A percentile compares a stretch with the other conserved stretches of the same genome.
phyloP scores from a whole-genome alignment of 202 grass and related monocot genomes.

The Hordeum pubiflorum region DNA sequence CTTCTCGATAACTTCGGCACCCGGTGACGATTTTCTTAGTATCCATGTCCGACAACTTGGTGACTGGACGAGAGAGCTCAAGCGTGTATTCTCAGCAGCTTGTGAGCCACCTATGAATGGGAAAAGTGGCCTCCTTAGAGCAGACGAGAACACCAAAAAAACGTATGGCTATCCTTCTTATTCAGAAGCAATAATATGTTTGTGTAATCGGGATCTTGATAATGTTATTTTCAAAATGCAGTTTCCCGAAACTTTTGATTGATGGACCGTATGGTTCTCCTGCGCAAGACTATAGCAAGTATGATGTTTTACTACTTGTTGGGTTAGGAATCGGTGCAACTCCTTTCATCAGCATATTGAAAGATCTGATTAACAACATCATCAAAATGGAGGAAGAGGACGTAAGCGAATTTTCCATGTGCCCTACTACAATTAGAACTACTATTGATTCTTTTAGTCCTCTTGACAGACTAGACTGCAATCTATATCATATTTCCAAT shows the following conservation, averaged over 20 bases:
- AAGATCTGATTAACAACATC: constrained; percentile 86
- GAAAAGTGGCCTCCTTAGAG: constrained; percentile 89
- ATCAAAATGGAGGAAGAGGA: constrained; percentile 86
- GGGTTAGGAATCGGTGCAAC: constrained; percentile 88
- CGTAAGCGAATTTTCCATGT: constrained; percentile 30
- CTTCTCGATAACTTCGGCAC: constrained; percentile 96
- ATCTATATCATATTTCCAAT: background rate
- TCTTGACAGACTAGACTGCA: constrained; percentile 5
- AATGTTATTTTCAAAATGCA: constrained; percentile 31
- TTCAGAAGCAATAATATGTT: constrained; percentile 13
- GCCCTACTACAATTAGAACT: background rate
- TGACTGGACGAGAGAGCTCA: constrained; percentile 91
- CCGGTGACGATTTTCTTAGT: constrained; percentile 87
- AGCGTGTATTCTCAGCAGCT: constrained; percentile 74
- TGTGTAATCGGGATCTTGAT: constrained; percentile 11
- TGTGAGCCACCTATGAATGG: constrained; percentile 72
- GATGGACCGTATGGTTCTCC: constrained; percentile 89
- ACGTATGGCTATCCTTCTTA: constrained; percentile 30
- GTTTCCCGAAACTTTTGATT: constrained; percentile 86
- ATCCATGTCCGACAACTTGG: constrained; percentile 91
- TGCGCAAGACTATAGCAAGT: constrained; percentile 85
- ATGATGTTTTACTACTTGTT: constrained; percentile 85
- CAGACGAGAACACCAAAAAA: constrained; percentile 74
- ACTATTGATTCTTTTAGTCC: background rate
- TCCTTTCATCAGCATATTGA: constrained; percentile 95